These are phyloP conservation scores for Paramecium primaurelia DNA, from an alignment of 73 alveolate species.

Conservation along the genomic window DNA sequence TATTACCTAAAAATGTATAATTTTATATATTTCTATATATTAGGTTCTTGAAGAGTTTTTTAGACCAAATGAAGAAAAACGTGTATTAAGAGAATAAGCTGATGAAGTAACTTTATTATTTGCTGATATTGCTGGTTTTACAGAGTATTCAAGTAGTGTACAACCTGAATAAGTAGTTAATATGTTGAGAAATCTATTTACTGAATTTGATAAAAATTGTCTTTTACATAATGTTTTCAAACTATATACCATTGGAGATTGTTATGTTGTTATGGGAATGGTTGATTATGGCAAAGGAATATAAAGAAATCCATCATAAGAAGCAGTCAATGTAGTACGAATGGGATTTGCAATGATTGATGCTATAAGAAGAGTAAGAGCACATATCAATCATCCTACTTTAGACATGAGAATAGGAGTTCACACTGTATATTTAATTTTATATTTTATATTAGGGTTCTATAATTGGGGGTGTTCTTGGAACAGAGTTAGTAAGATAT, in stretches of 20 bases:
- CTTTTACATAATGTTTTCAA: conserved; percentile 86
- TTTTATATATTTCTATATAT: too few species aligned
- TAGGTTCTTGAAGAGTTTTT: conserved; percentile 36
- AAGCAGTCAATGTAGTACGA: conserved; percentile 88
- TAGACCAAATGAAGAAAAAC: neutral
- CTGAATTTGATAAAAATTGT: conserved; percentile 93
- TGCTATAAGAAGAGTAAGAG: conserved; percentile 85
- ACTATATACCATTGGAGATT: conserved; percentile 98
- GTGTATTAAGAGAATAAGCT: conserved; percentile 76
- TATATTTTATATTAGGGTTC: conserved; percentile 42
- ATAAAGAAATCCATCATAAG: conserved; percentile 89
- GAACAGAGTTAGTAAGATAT: conserved; percentile 67
- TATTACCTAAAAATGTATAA: conserved; percentile 16
- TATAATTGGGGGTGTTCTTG: conserved; percentile 68
- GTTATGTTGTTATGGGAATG: conserved; percentile 96
- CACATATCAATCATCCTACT: conserved; percentile 70
- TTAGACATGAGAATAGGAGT: conserved; percentile 93
- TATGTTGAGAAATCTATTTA: conserved; percentile 87
- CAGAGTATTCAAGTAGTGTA: conserved; percentile 77
- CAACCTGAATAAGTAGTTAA: conserved; percentile 93
- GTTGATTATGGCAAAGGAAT: conserved; percentile 83
- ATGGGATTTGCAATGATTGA: conserved; percentile 97
- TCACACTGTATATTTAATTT: conserved; percentile 75
- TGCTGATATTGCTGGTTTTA: conserved; percentile 90
- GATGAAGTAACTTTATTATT: conserved; percentile 90